phyloP scores from a whole-genome alignment of 169 alveolate genomes.

The Plasmodium gonderi region DNA sequence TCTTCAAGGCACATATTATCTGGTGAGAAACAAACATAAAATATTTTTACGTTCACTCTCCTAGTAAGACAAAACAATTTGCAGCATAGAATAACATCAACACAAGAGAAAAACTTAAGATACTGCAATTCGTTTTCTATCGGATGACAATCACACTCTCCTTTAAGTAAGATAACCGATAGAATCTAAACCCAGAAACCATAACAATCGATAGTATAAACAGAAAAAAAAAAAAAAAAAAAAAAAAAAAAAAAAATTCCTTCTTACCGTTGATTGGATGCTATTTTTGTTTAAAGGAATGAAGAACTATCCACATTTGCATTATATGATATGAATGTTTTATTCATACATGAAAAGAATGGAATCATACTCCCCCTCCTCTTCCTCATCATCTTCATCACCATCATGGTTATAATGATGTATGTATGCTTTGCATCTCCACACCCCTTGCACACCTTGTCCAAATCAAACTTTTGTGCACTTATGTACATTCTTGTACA shows the following conservation, averaged over 20 bases:
- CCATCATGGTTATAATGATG: no score
- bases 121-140: not conserved
- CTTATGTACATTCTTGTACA: no score
- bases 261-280: not conserved
- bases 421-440: no score
- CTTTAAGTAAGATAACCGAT: not conserved
- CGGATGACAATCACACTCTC: not conserved
- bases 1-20: no score
- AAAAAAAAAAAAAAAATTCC: no score
- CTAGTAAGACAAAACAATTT: no score
- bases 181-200: not conserved
- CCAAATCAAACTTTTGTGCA: no score
- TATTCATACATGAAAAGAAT: not conserved
- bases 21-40: no score
- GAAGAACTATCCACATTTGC: not conserved
- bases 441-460: no score
- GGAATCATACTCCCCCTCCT: no score
- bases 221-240: not conserved
- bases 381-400: no score
- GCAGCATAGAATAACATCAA: no score
- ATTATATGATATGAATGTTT: not conserved
- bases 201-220: not conserved
- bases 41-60: not conserved
- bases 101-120: not conserved
- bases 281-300: not conserved